Base-by-base conservation (phyloP, 345 rosid species). In the Sisymbrium irio region DNA sequence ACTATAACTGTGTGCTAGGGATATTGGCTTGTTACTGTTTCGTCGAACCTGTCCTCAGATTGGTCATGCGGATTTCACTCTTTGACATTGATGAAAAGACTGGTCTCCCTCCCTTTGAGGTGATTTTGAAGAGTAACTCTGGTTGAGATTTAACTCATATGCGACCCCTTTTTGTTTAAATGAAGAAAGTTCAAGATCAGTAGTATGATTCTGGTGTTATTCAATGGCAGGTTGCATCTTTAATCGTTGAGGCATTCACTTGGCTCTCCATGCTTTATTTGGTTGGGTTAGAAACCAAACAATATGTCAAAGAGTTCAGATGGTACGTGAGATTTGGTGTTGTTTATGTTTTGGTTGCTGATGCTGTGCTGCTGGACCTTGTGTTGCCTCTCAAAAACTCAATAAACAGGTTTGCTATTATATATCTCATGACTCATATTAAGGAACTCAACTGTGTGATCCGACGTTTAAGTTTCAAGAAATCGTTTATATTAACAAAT, bases 261-360 rank as follows among this genome's bases (percentile, higher is more conserved):
- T 92, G 97, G 99, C 80, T 88, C 85, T 88, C 83, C 59, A 78
- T 95, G 90, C 76, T 95, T 67, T 53, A 77, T 53, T 76, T 90
- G 92, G 73, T 85, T 54, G 80, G 67, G 9, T 17, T 95, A 1
- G 99, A 95, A 81, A 86, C 85, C 60, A 87, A 78, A 60, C 42
- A 80, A 66, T 95, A 95, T 67, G 77, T 88, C 61, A 76, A 78
- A 14, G 91, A 92, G 74, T 83, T 92, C 62, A 84, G 93, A 33
- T 89, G 97, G 97, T 88, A 85, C 77, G 91, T 95, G 37, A 83
- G 96, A 49, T 95, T 95, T 55, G 97, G 89, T 22, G 82, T 92
- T 32, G 60, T 90, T 44, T 95, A 92, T 81, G 90, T 86, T 76
- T 80, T 95, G 81, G 92, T 89, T 20, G 97, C 90, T 42, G 87